A percentile compares a stretch with the other conserved stretches of the same genome.
Conservation (phyloP, 2,329 filamentous ascomycete genomes). For the Corinectria fuckeliana region DNA sequence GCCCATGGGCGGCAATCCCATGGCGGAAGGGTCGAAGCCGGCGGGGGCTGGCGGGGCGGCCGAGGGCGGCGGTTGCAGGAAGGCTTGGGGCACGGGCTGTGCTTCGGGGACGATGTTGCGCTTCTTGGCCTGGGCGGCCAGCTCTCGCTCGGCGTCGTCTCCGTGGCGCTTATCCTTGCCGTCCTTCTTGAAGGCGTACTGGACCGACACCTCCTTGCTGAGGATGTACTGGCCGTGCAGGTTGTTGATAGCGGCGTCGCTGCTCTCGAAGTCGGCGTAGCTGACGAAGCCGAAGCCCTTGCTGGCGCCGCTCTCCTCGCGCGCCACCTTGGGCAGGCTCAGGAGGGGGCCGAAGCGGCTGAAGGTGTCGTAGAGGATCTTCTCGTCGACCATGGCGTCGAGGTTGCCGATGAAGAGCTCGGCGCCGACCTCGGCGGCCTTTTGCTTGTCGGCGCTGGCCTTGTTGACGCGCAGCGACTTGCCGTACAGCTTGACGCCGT, state of each 20-base stretch:
- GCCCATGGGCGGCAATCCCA: constrained; percentile 39
- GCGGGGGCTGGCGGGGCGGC: constrained; percentile 35
- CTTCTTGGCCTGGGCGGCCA: constrained; percentile 91
- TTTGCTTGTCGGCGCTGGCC: constrained; percentile 88
- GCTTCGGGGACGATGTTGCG: constrained; percentile 88
- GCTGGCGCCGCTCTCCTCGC: constrained; percentile 85
- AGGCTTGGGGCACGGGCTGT: constrained; percentile 76
- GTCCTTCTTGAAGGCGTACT: constrained; percentile 99
- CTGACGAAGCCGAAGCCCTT: constrained; percentile 98
- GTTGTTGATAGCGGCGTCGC: constrained; percentile 87
- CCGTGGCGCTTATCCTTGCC: constrained; percentile 96
- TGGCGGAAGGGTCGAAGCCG: constrained; percentile 46
- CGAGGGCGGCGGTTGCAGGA: constrained; percentile 55
- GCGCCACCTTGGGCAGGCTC: constrained; percentile 85
- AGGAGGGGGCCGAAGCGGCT: constrained; percentile 88
- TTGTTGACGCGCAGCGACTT: constrained; percentile 98
- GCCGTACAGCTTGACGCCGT: constrained; percentile 89
- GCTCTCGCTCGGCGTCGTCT: constrained; percentile 88
- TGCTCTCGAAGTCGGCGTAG: constrained; percentile 91
- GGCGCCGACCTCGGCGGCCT: constrained; percentile 89
- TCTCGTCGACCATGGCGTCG: constrained; percentile 93
- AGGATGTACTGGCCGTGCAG: constrained; percentile 97
- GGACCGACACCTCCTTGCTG: constrained; percentile 95
- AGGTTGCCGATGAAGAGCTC: constrained; percentile 97
- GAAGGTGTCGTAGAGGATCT: constrained; percentile 93